Base-by-base conservation (phyloP, 768 basidiomycete species). In the Boletus pseudopeckii region DNA sequence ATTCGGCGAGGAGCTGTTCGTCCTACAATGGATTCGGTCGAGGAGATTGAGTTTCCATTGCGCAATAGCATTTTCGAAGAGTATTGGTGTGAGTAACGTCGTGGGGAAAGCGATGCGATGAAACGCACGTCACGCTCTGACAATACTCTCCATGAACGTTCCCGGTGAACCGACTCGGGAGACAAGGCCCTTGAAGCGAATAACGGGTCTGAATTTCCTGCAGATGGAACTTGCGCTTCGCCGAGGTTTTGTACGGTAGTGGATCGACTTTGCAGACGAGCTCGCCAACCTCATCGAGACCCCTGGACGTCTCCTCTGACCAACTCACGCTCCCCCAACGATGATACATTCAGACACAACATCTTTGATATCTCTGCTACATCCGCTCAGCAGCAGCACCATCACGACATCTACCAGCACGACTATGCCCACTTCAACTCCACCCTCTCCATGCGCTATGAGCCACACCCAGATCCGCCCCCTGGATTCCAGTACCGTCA, bases 181-280 rank as follows among this genome's bases (percentile, higher is more conserved):
- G n/a, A 50, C 28, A 22, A 28, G 30, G 22, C 28, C n/a, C 36
- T 22, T 22, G 4, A 20, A 20, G 3, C 3, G 32, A 33, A 20
- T 10, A 22, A 36, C n/a, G 11, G 24, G 30, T 44, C 28, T 8
- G 14, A 14, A 22, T 20, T 26, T 8, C n/a, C n/a, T n/a, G n/a
- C n/a, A n/a, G n/a, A n/a, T n/a, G n/a, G n/a, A n/a, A n/a, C n/a
- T n/a, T n/a, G n/a, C n/a, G n/a, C n/a, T n/a, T n/a, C n/a, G n/a
- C n/a, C n/a, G n/a, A n/a, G n/a, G n/a, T n/a, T n/a, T n/a, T n/a
- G n/a, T n/a, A n/a, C n/a, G n/a, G n/a, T n/a, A n/a, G n/a, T n/a
- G n/a, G 59, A 77, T 80, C 67, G 85, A 89, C 69, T 82, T 88
- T 59, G 71, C 75, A 38, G 86, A 89, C 68, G 89, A 90, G 57